Evolutionary conservation across 805 yeast species (phyloP).

Genomic region (Cyberlindnera japonica): DNA sequence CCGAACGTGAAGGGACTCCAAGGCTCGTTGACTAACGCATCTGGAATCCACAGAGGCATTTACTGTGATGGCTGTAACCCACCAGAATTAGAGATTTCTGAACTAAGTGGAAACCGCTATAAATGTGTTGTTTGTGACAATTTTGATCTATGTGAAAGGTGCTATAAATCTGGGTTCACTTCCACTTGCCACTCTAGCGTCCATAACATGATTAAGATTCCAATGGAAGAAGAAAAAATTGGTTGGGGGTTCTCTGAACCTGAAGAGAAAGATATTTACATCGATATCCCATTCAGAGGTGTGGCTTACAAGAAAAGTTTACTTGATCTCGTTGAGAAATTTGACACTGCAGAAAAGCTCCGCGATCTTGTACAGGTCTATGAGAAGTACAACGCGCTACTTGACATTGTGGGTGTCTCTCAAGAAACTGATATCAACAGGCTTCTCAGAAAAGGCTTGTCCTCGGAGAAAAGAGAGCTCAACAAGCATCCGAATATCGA

Average conservation of each 20-base stretch:
- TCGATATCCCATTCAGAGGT: slow-evolving; percentile 8
- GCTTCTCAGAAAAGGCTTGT: slow-evolving; percentile 2
- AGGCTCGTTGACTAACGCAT: neutral
- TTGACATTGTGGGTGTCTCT: slow-evolving; percentile 4
- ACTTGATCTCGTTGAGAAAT: slow-evolving; percentile 4
- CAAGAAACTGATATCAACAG: neutral
- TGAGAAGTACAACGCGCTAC: slow-evolving; percentile 6
- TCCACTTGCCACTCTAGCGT: slow-evolving; percentile 1
- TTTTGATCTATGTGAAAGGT: slow-evolving; percentile 13
- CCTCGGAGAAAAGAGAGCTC: neutral
- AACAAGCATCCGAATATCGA: slow-evolving; percentile 2
- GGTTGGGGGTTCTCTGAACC: neutral
- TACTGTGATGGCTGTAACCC: slow-evolving; percentile 18
- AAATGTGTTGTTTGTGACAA: slow-evolving; percentile 13
- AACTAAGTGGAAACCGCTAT: slow-evolving; percentile 11
- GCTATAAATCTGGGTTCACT: neutral
- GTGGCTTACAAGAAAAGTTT: neutral
- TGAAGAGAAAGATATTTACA: slow-evolving; percentile 1
- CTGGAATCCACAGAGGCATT: slow-evolving; percentile 8
- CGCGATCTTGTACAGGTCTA: neutral
- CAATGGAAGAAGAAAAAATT: slow-evolving; percentile 3
- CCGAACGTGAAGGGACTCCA: neutral
- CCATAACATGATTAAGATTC: too few relatives aligned
- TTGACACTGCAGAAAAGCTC: slow-evolving; percentile 12
- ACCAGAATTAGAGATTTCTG: neutral